These are phyloP conservation scores for Penicillium polonicum DNA, from an alignment of 2,329 filamentous ascomycete genomes.

Conservation along the genomic window DNA sequence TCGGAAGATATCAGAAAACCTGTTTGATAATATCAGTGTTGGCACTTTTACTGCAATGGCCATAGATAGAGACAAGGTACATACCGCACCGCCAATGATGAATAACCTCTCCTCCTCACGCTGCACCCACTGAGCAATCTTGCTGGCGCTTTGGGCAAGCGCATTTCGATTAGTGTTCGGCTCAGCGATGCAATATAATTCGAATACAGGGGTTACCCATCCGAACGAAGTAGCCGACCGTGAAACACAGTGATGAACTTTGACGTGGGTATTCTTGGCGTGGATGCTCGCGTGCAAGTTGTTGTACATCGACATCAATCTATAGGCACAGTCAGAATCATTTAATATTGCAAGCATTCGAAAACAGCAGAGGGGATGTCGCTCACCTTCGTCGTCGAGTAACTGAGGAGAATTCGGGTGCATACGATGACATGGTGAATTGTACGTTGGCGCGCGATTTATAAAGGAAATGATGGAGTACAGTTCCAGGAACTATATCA, in stretches of 20 bases:
- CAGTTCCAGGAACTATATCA: slow-evolving; percentile 76
- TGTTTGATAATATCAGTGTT: slow-evolving; percentile 10
- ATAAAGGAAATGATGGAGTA: slow-evolving; percentile 89
- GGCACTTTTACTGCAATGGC: not conserved
- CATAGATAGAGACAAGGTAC: slow-evolving; percentile 13
- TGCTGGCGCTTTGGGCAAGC: slow-evolving; percentile 81
- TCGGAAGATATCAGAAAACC: slow-evolving; percentile 23
- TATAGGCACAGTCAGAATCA: slow-evolving; percentile 26
- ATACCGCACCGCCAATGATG: slow-evolving; percentile 93
- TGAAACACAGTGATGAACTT: slow-evolving; percentile 76
- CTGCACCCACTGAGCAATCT: slow-evolving; percentile 86
- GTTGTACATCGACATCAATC: slow-evolving; percentile 80
- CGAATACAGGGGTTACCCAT: slow-evolving; percentile 88
- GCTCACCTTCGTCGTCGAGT: slow-evolving; percentile 62
- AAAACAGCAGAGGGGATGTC: not conserved
- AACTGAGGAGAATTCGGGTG: slow-evolving; percentile 62
- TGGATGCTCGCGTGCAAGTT: slow-evolving; percentile 83
- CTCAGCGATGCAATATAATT: slow-evolving; percentile 92
- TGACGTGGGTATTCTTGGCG: slow-evolving; percentile 76
- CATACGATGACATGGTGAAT: slow-evolving; percentile 84
- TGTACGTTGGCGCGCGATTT: slow-evolving; percentile 94
- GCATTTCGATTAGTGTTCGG: slow-evolving; percentile 62
- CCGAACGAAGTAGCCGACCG: slow-evolving; percentile 77
- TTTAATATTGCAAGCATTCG: not conserved
- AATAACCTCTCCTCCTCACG: slow-evolving; percentile 91